Evolutionary conservation across 345 rosid species (phyloP), one percentile per base, ranked within the genome.

Genomic region (Iberis pinnata): DNA sequence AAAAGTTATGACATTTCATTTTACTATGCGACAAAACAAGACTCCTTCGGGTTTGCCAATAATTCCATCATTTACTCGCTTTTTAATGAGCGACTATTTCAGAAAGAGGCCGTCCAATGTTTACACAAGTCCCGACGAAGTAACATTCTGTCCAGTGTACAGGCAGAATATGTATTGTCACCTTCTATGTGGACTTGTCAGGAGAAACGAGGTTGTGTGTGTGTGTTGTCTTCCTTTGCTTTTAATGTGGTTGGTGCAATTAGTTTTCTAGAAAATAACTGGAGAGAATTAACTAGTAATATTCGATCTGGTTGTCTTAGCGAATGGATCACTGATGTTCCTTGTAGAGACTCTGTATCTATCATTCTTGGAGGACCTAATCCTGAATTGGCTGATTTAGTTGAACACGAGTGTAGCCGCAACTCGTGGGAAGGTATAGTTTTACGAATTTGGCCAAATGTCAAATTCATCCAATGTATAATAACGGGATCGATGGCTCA

Each of bases 111-210:
- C 81, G 4, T 73, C 73, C 16, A 77, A 69, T 50, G 38, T 68
- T 19, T 66, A 53, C 38, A 76, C 78, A 18, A 76, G 84, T 43
- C 89, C 84, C 1, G 74, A 78, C 38, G 82, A 80, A 69, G 58
- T 78, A 10, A 76, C 75, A 58, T 44, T 75, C 18, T 85, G 84
- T 65, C 53, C 58, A 11, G 83, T 82, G 60, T 60, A 53, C 76
- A 76, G 73, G 39, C 95, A 85, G 43, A 80, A 74, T 58, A 71
- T 80, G 83, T 82, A 71, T 60, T 78, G 78, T 41, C 94, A 85
- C 43, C 61, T 82, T 44, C 78, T 85, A 0, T 66, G 84, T 46
- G 89, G 81, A 1, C 61, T 85, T 32, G 66, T 67, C 18, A 80
- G 73, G 48, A 70, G 81, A 18, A 66, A 64, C 0, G 64, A 82